Evolutionary conservation across 352 stramenopile species (phyloP), one percentile per base, ranked within the genome.

Genomic region (Phytopythium vexans): DNA sequence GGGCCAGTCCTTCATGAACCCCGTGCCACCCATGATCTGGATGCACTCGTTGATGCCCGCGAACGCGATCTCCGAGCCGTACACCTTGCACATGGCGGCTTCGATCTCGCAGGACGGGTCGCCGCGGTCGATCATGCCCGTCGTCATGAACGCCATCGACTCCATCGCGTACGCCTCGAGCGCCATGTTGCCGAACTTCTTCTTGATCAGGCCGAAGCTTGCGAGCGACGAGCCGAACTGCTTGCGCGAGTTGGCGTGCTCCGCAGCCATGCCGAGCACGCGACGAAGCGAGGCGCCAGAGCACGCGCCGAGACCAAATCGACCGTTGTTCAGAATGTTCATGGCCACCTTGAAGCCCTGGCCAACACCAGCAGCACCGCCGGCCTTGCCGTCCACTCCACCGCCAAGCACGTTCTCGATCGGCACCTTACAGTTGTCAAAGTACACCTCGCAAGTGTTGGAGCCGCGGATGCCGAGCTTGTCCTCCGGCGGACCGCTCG

Each of bases 381-480:
- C 84, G 0, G 75, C 79, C 57, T 90, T 90, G 58, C 71, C 79
- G 48, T 94, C 82, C 3, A 70, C 58, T 1, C 86, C 88, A 40
- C 86, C 82, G 6, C 90, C 90, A 12, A 97, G 70, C 32, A 97
- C 85, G 54, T 96, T 96, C 60, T 94, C 83, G 47, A 92, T 92
- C 1, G 90, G 89, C 21, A 99, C 87, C 64, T 97, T 89, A 49
- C 95, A 92, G 70, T 98, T 93, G 45, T 98, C 95, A 49, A 99
- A 98, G 53, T 86, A 96, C 3, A 99, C 79, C 52, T 97, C 83
- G 60, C 94, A 98, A 2, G 97, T 99, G 61, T 96, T 98, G n/a
- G 92, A 98, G 12, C 95, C 96, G 42, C 91, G 84, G 39, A 99
- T 94, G 16, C 97, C 97, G n/a, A 99, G 73, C 70, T 99, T 99